A percentile compares a stretch with the other conserved stretches of the same genome.
Evolutionary conservation across 768 basidiomycete species (phyloP).

Genomic region (Cubamyces sp.): DNA sequence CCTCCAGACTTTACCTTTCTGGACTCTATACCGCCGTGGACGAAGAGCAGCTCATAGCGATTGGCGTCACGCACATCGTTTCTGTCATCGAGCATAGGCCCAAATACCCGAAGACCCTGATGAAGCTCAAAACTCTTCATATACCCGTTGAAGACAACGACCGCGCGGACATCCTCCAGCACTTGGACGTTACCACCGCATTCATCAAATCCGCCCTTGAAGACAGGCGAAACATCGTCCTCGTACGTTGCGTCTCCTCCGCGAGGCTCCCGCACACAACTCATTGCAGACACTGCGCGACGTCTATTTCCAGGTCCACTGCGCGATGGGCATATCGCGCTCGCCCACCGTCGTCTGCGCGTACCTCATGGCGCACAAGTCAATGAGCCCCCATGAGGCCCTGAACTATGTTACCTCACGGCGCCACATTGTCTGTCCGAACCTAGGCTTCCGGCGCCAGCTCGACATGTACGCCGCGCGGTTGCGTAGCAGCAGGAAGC

Average conservation of each 20-base stretch:
- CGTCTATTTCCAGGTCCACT: slow-evolving; percentile 61
- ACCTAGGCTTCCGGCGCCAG: slow-evolving; percentile 68
- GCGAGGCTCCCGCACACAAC: background rate
- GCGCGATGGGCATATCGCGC: slow-evolving; percentile 74
- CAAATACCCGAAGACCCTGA: slow-evolving; percentile 41
- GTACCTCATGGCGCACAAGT: slow-evolving; percentile 53
- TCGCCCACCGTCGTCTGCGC: slow-evolving; percentile 78
- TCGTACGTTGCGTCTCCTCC: slow-evolving; percentile 45
- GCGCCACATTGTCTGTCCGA: slow-evolving; percentile 66
- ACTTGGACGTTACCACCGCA: slow-evolving; percentile 52
- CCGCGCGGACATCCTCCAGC: slow-evolving; percentile 45
- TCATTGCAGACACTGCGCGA: slow-evolving; percentile 2
- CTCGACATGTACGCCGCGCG: slow-evolving; percentile 43
- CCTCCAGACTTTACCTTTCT: slow-evolving; percentile 63
- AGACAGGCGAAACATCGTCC: slow-evolving; percentile 47
- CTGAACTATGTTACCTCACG: slow-evolving; percentile 57
- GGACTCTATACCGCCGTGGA: slow-evolving; percentile 61
- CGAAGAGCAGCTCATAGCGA: slow-evolving; percentile 47
- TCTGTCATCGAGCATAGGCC: slow-evolving; percentile 61
- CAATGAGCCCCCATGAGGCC: slow-evolving; percentile 57
- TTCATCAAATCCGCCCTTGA: slow-evolving; percentile 57
- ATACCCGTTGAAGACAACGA: slow-evolving; percentile 51
- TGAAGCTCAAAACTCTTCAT: slow-evolving; percentile 53
- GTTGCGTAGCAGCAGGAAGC: slow-evolving; percentile 16
- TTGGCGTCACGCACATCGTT: slow-evolving; percentile 77